Conservation (phyloP, 768 basidiomycete genomes). For the Inosperma sp. region DNA sequence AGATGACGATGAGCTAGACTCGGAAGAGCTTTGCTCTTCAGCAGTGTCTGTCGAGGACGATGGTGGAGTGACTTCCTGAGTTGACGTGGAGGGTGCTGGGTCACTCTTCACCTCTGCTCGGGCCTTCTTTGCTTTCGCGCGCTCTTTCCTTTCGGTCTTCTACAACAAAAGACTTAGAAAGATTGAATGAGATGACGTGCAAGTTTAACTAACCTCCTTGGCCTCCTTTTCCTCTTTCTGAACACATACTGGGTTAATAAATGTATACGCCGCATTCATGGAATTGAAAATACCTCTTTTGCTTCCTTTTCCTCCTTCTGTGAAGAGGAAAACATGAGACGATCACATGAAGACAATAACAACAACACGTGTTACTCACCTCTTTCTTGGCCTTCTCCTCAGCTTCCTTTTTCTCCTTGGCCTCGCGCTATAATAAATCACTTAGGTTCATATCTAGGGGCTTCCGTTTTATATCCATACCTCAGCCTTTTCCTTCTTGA, state of each 20-base stretch:
- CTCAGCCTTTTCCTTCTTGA: conserved; percentile 75
- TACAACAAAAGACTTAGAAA: conserved; percentile 23
- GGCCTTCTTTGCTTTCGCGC: conserved; percentile 27
- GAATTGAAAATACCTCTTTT: conserved; percentile 42
- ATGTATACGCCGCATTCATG: not conserved
- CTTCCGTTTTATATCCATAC: conserved; percentile 26
- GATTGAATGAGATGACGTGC: conserved; percentile 14
- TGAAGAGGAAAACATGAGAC: conserved; percentile 8
- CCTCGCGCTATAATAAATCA: conserved; percentile 54
- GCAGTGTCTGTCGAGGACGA: conserved; percentile 19
- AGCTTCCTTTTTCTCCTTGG: conserved; percentile 73
- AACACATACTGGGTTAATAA: not conserved
- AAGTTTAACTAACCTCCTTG: conserved; percentile 63
- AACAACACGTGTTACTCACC: conserved; percentile 37
- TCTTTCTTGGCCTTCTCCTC: conserved; percentile 60
- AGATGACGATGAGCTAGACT: conserved; percentile 43
- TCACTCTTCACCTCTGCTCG: conserved; percentile 49
- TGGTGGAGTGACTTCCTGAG: conserved; percentile 35
- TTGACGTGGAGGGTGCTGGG: conserved; percentile 29
- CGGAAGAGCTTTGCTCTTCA: conserved; percentile 21
- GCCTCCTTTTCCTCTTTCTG: conserved; percentile 50
- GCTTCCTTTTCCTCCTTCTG: conserved; percentile 47
- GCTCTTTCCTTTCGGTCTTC: conserved; percentile 51
- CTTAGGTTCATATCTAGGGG: conserved; percentile 12
- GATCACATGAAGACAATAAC: not conserved